Evolutionary conservation across 2,329 filamentous ascomycete genomes (phyloP).

Genomic region (Penicillium occitanis): DNA sequence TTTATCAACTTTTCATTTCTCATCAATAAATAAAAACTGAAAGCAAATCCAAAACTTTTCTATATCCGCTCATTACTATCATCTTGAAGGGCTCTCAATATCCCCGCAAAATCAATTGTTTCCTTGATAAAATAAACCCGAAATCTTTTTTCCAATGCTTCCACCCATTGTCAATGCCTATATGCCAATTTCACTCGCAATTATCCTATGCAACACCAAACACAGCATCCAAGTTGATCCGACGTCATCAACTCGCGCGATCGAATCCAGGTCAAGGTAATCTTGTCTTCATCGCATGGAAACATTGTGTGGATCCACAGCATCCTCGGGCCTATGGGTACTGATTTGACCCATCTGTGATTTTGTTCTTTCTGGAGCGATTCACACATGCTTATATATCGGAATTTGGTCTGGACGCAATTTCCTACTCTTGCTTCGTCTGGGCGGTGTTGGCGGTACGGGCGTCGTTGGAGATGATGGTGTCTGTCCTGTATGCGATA

Average conservation of each 20-base stretch:
- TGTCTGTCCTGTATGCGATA: not conserved
- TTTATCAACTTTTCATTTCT: not conserved
- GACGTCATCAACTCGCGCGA: not conserved
- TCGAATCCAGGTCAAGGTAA: not conserved
- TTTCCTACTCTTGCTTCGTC: slow-evolving; percentile 13
- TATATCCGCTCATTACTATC: not conserved
- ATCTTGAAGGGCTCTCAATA: not conserved
- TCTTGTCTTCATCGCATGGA: not conserved
- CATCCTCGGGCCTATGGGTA: not conserved
- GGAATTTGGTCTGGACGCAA: not conserved
- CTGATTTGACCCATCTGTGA: not conserved
- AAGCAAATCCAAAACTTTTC: not conserved
- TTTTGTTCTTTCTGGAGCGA: not conserved
- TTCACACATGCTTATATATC: not conserved
- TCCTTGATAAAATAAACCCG: no score
- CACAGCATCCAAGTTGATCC: not conserved
- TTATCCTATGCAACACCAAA: not conserved
- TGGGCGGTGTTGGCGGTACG: not conserved
- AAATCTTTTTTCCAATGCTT: not conserved
- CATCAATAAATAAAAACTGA: not conserved
- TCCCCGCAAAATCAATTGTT: not conserved
- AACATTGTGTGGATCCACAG: not conserved
- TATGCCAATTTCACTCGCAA: not conserved
- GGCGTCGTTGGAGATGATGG: not conserved
- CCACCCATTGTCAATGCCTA: not conserved